Conservation (phyloP, 306 rosid genomes). For the Pterocarpus macrocarpus region DNA sequence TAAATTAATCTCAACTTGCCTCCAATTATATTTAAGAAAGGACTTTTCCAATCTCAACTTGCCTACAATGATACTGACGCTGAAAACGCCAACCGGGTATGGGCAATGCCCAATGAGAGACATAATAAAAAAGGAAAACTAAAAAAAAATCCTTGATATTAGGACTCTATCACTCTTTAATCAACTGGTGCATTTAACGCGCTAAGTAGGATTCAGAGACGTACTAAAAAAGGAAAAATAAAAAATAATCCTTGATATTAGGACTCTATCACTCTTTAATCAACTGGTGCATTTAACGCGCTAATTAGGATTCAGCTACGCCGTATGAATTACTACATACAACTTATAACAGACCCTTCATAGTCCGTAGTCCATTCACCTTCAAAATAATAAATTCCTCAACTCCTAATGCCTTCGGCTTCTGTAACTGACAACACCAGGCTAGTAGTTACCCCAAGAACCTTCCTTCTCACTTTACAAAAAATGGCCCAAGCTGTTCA, state of each 20-base stretch:
- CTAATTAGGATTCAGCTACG: background rate
- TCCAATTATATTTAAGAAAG: too few relatives aligned
- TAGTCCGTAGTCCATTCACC: background rate
- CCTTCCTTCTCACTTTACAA: background rate
- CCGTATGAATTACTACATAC: too few relatives aligned
- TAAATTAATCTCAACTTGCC: background rate
- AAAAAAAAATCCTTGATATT: background rate
- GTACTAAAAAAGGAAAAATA: background rate
- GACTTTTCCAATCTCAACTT: background rate
- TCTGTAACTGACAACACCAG: slow-evolving; percentile 26
- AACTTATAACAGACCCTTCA: slow-evolving; percentile 5
- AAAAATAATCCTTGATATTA: background rate
- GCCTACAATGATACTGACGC: background rate
- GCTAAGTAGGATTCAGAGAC: background rate
- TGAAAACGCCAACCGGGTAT: background rate
- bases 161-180: background rate
- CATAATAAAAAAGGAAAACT: background rate
- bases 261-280: background rate
- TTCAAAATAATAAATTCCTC: background rate
- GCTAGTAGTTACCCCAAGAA: background rate
- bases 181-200: background rate
- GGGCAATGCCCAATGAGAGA: background rate
- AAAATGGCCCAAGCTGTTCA: slow-evolving; percentile 38
- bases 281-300: background rate
- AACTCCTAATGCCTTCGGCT: slow-evolving; percentile 8